A percentile compares a stretch with the other conserved stretches of the same genome.
These are phyloP conservation scores for Colletotrichum destructivum DNA, from an alignment of 2,329 filamentous ascomycete species.

Conservation along the genomic window DNA sequence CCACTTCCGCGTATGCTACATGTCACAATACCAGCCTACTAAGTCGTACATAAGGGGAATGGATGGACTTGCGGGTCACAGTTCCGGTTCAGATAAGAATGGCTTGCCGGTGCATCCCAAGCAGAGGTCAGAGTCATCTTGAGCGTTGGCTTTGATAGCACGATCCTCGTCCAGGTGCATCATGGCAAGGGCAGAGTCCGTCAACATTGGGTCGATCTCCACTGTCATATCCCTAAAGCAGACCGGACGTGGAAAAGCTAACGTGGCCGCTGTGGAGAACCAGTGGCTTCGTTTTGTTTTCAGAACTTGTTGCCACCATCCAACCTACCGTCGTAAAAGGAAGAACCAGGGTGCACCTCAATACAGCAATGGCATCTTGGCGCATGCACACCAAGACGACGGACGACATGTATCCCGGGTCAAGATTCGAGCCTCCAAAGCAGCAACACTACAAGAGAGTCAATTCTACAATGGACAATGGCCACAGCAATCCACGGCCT, in stretches of 20 bases:
- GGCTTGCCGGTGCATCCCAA: background rate
- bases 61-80: background rate
- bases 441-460: background rate
- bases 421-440: background rate
- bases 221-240: background rate
- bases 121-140: background rate
- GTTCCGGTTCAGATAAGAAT: background rate
- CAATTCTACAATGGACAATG: background rate
- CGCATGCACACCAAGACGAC: background rate
- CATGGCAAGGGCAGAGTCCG: background rate
- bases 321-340: background rate
- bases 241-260: background rate
- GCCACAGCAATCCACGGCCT: background rate
- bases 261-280: background rate
- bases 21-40: too few species aligned
- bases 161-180: background rate
- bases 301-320: background rate
- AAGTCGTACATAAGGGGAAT: background rate
- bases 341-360: background rate
- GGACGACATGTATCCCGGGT: background rate
- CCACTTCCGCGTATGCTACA: too few species aligned
- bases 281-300: background rate
- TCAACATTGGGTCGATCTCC: background rate
- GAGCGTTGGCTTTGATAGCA: background rate
- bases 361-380: background rate